phyloP scores from a whole-genome alignment of 2,329 filamentous ascomycete genomes.

The Chaetomium sp. region DNA sequence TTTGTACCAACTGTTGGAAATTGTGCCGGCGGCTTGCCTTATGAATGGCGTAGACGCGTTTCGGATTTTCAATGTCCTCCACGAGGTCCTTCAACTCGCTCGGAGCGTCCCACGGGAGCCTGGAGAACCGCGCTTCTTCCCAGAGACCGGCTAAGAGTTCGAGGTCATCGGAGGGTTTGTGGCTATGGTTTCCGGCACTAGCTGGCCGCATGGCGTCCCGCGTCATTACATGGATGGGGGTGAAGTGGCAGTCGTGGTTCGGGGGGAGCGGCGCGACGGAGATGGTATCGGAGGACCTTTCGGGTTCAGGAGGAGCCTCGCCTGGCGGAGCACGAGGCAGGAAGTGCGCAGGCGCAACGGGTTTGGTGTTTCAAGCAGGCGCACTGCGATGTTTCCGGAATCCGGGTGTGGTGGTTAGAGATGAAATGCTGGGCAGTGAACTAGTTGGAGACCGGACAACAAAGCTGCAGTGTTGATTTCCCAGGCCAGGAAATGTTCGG shows the following conservation, averaged over 20 bases:
- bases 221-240: constrained; percentile 41
- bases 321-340: background rate
- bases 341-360: background rate
- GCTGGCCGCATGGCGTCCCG: constrained; percentile 36
- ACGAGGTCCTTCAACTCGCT: constrained; percentile 48
- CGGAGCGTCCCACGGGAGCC: constrained; percentile 55
- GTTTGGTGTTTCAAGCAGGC: background rate
- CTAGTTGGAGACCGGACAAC: background rate
- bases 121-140: constrained; percentile 54
- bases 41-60: constrained; percentile 54
- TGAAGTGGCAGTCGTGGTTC: background rate
- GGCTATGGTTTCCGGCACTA: constrained; percentile 25
- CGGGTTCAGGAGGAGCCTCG: background rate
- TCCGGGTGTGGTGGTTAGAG: background rate
- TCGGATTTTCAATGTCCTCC: constrained; percentile 55
- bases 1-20: constrained; percentile 62
- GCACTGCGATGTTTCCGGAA: background rate
- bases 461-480: background rate
- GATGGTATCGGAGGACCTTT: background rate
- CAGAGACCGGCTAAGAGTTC: constrained; percentile 53
- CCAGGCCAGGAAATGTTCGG: background rate
- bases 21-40: constrained; percentile 54
- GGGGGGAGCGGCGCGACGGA: background rate
- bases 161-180: constrained; percentile 32
- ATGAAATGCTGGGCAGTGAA: background rate